Base-by-base conservation (phyloP, 441 rosid species). In the Eutrema salsugineum region DNA sequence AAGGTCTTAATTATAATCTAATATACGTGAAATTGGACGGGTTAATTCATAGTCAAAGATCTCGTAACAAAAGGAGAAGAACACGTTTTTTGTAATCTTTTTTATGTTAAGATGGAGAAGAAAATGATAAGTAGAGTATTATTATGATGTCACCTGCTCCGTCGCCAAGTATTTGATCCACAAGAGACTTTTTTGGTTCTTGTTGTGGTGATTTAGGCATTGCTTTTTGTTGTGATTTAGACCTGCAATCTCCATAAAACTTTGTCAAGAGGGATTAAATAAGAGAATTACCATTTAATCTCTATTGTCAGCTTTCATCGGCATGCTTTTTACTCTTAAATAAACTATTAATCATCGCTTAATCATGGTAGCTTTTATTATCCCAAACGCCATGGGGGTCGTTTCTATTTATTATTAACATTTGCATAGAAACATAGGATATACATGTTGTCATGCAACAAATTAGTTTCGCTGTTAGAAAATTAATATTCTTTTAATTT, bases 71-170 rank as follows among this genome's bases (percentile, higher is more conserved):
- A 11, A 49, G 11, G 43, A 59, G 20, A 70, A 14, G 11, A 11
- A 68, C 20, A 5, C 27, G 3, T 2, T 22, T 22, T 22, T 20
- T 22, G n/a, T n/a, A n/a, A n/a, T 22, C 0, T 22, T 1, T 24
- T 24, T 24, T 24, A 24, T 24, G 27, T 24, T 24, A 24, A 24
- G 27, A 24, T 24, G 27, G 27, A 24, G 3, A 24, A 10, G 24
- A 56, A 38, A 32, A 49, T 50, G 53, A 30, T 16, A 51, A 59
- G 8, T 30, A 32, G 68, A 61, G 32, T 33, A 27, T 27, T 56
- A 12, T 24, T 49, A 53, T 71, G 56, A 72, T 36, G 50, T 73
- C 6, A 73, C 77, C 72, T 66, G 66, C 47, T 66, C 77, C 72
- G 48, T 66, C 2, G 36, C 72, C 72, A 57, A 57, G 44, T 32